Evolutionary conservation across 2,329 filamentous ascomycete species (phyloP).

Genomic region (Drechslerella dactyloides): DNA sequence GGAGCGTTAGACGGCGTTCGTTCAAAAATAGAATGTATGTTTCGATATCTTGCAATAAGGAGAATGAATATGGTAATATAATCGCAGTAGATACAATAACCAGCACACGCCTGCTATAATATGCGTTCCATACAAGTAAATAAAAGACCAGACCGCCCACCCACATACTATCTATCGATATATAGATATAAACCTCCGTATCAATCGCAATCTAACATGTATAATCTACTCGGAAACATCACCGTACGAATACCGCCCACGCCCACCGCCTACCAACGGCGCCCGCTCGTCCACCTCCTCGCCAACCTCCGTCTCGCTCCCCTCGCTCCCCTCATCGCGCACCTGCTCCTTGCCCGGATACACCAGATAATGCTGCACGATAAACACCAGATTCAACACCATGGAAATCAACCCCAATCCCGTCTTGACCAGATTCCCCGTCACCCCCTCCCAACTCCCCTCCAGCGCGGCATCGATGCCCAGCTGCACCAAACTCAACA

Average conservation of each 20-base stretch:
- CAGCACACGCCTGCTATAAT: too few relatives aligned
- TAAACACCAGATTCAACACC: slow-evolving; percentile 83
- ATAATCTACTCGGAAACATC: slow-evolving; percentile 39
- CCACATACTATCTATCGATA: too few relatives aligned
- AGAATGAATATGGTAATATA: too few relatives aligned
- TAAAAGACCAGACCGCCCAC: too few relatives aligned
- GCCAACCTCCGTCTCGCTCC: slow-evolving; percentile 18
- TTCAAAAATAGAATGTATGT: too few relatives aligned
- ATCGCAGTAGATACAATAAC: too few relatives aligned
- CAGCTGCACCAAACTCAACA: slow-evolving; percentile 81
- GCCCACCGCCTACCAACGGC: slow-evolving; percentile 24
- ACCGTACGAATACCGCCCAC: slow-evolving; percentile 25
- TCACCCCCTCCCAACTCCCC: slow-evolving; percentile 77
- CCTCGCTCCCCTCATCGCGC: background rate
- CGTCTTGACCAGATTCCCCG: slow-evolving; percentile 90
- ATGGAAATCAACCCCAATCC: slow-evolving; percentile 84
- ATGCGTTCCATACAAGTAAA: too few relatives aligned
- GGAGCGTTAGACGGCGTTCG: too few relatives aligned
- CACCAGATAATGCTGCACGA: slow-evolving; percentile 84
- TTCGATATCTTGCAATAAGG: too few relatives aligned
- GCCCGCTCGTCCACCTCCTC: slow-evolving; percentile 28
- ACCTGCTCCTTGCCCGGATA: slow-evolving; percentile 62
- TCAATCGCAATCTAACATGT: too few relatives aligned
- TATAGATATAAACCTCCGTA: too few relatives aligned
- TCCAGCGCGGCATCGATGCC: slow-evolving; percentile 78